Percentiles rank a stretch among this genome's conserved stretches.
phyloP scores from a whole-genome alignment of 257 asterid species.

The Osmanthus fragrans region DNA sequence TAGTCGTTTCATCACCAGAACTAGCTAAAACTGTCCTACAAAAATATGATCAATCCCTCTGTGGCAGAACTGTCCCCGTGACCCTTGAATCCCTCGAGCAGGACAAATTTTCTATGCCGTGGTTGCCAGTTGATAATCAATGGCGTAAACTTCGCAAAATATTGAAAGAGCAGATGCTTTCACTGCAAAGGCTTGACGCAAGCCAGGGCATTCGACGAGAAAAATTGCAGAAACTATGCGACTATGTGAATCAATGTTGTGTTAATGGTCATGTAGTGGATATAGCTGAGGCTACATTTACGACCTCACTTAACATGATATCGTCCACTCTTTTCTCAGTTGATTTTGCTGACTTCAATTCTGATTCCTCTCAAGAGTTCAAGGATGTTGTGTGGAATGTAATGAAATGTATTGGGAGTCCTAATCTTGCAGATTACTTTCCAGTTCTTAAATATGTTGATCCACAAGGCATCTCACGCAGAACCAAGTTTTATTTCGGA shows the following conservation, averaged over 20 bases:
- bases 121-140: neutral
- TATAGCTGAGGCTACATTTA: slow-evolving; percentile 23
- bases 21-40: slow-evolving; percentile 18
- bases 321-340: slow-evolving; percentile 21
- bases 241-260: slow-evolving; percentile 17
- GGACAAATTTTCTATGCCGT: slow-evolving; percentile 21
- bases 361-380: slow-evolving; percentile 25
- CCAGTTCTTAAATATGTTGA: slow-evolving; percentile 4
- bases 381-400: slow-evolving; percentile 21
- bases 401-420: neutral
- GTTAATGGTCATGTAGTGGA: slow-evolving; percentile 5
- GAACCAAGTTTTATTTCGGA: neutral
- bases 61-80: neutral
- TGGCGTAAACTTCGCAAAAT: slow-evolving; percentile 30
- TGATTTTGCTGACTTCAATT: slow-evolving; percentile 20
- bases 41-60: slow-evolving; percentile 18
- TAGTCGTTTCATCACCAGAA: slow-evolving; percentile 24
- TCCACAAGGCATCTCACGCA: slow-evolving; percentile 20
- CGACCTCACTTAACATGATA: slow-evolving; percentile 32
- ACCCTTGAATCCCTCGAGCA: neutral
- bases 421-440: slow-evolving; percentile 12
- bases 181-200: slow-evolving; percentile 21
- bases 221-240: slow-evolving; percentile 13
- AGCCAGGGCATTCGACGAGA: slow-evolving; percentile 20
- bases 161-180: slow-evolving; percentile 13